Evolutionary conservation across 75 land plant species (phyloP), one percentile per base, ranked within the genome.

Genomic region (Pinus albicaulis): DNA sequence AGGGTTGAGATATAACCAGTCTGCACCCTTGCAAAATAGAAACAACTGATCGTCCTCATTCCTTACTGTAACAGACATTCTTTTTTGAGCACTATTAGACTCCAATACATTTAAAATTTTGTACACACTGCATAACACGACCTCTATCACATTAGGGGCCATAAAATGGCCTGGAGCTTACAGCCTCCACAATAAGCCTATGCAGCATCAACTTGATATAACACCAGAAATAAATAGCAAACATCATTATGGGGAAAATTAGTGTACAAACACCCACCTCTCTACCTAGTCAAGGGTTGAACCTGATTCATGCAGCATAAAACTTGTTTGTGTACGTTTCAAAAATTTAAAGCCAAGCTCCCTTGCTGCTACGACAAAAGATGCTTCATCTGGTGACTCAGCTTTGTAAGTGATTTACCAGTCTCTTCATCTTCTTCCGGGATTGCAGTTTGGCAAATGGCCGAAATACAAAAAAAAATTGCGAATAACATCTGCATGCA

Each of bases 341-440:
- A 55, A 89, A 74, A 91, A 91, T 31, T 81, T 79, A 78, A 91
- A 91, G 20, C 92, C 92, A 55, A 91, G 66, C 52, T 91, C 89
- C 69, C 85, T 86, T 24, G 92, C 91, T 38, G 92, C 92, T 56
- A 89, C 82, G 55, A 91, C 92, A 81, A 91, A 86, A 57, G 92
- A 86, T 58, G 86, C 91, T 60, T 91, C 92, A 79, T 91, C 92
- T 53, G 92, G 92, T 52, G 92, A 91, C 68, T 91, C 92, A 16
- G 92, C 92, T 61, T 90, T 83, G 81, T 91, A 91, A 2, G 61
- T 76, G 59, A 86, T 81, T 55, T 72, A 20, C 76, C 78, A 28
- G 83, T 41, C n/a, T 80, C 78, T 26, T 86, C 86, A 73, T 81
- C 82, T 17, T 81, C 81, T 70, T 91, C 92, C 62, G 92, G 91